Conservation (phyloP, 1,284 basidiomycete species). For the Malassezia yamatoensis region DNA sequence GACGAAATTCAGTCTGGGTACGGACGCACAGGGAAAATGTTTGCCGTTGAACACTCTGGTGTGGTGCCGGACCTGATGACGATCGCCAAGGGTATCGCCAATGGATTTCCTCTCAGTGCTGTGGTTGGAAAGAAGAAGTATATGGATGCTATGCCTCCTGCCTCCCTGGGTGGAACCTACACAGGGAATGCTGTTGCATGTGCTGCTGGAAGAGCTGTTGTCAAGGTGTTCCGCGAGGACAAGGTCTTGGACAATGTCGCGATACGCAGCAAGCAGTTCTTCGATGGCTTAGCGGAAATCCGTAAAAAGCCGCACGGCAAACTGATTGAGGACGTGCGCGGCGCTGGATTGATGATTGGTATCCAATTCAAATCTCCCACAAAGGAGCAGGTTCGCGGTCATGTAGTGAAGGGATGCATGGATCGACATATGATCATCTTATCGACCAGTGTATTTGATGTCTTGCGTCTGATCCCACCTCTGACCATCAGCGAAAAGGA, state of each 20-base stretch:
- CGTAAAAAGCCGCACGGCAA: constrained; percentile 22
- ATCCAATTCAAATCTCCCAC: constrained; percentile 28
- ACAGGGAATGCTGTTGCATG: constrained; percentile 42
- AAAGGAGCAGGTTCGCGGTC: constrained; percentile 26
- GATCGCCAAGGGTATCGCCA: constrained; percentile 87
- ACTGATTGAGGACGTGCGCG: constrained; percentile 41
- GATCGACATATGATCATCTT: constrained; percentile 39
- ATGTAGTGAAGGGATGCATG: constrained; percentile 30
- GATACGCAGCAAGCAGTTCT: constrained; percentile 30
- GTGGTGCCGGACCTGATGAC: constrained; percentile 77
- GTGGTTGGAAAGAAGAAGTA: constrained; percentile 71
- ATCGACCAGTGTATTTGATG: constrained; percentile 39
- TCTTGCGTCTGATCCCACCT: constrained; percentile 40
- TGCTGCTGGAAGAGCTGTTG: constrained; percentile 34
- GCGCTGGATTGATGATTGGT: constrained; percentile 41
- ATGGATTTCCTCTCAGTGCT: constrained; percentile 84
- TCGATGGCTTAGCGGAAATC: constrained; percentile 25
- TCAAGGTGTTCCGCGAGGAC: constrained; percentile 36
- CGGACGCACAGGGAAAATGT: constrained; percentile 71
- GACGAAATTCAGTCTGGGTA: constrained; percentile 67
- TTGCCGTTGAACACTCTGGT: constrained; percentile 59
- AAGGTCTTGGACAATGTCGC: constrained; percentile 40
- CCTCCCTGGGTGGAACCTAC: constrained; percentile 59
- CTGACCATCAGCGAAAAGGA: constrained; percentile 38
- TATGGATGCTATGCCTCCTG: constrained; percentile 68